Evolutionary conservation across 768 basidiomycete genomes (phyloP).

Genomic region (Tylopilus plumbeoviolaceoides): DNA sequence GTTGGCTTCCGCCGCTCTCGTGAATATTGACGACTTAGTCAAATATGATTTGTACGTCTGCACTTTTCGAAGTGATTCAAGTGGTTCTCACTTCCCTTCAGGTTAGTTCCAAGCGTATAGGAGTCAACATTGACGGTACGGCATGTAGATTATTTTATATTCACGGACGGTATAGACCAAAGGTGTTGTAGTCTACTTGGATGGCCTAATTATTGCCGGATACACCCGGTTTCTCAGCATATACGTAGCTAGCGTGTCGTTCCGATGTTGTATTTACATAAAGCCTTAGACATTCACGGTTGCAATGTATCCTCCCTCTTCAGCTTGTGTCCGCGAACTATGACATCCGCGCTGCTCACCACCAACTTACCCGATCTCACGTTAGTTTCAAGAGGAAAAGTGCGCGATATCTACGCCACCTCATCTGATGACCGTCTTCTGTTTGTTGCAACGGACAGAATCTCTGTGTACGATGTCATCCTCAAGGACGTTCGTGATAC

Average conservation of each 20-base stretch:
- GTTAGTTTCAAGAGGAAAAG: slow-evolving; percentile 88
- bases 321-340: slow-evolving; percentile 2
- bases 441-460: slow-evolving; percentile 93
- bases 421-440: slow-evolving; percentile 70
- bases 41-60: slow-evolving; percentile 80
- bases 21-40: slow-evolving; percentile 80
- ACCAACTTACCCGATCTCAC: slow-evolving; percentile 59
- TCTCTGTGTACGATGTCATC: slow-evolving; percentile 96
- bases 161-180: slow-evolving; percentile 4
- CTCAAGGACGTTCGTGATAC: slow-evolving; percentile 74
- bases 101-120: slow-evolving; percentile 51
- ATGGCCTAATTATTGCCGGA: slow-evolving; percentile 4
- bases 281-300: slow-evolving; percentile 1
- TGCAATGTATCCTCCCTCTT: slow-evolving; percentile 1
- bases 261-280: slow-evolving; percentile 14
- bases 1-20: slow-evolving; percentile 72
- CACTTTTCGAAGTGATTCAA: neutral
- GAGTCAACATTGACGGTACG: neutral
- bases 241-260: slow-evolving; percentile 2
- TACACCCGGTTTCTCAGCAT: slow-evolving; percentile 1
- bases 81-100: slow-evolving; percentile 12
- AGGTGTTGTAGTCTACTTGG: slow-evolving; percentile 20
- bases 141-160: slow-evolving; percentile 13
- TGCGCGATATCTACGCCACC: slow-evolving; percentile 87
- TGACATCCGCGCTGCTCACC: slow-evolving; percentile 42